Evolutionary conservation across 2,329 filamentous ascomycete genomes (phyloP).

Genomic region (Dactylellina leptospora): DNA sequence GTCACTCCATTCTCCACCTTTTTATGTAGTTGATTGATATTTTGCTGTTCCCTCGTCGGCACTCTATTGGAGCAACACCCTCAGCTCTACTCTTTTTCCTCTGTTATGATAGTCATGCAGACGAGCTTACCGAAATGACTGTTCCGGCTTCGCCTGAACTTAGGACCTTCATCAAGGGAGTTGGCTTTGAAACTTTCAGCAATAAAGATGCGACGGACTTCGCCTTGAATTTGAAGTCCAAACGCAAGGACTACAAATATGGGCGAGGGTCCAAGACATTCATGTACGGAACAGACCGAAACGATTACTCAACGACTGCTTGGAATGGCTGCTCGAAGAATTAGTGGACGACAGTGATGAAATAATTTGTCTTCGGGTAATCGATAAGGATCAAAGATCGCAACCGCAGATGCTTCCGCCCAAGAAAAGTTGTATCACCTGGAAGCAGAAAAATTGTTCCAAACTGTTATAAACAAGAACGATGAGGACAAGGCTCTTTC

Average conservation of each 20-base stretch:
- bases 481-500: conserved; percentile 83
- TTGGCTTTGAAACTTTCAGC: conserved; percentile 78
- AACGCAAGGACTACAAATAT: conserved; percentile 84
- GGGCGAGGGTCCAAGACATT: conserved; percentile 85
- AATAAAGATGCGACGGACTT: conserved; percentile 73
- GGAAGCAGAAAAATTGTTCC: conserved; percentile 77
- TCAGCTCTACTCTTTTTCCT: no score
- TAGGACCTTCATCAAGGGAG: conserved; percentile 72
- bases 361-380: conserved; percentile 86
- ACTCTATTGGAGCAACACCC: no score
- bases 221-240: conserved; percentile 82
- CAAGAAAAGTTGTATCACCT: conserved; percentile 76
- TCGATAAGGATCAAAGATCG: conserved; percentile 81
- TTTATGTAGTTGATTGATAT: conserved; percentile 17
- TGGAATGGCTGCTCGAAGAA: conserved; percentile 92
- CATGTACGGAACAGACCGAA: conserved; percentile 88
- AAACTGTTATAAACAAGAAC: conserved; percentile 81
- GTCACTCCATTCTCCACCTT: no score
- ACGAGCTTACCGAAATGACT: conserved; percentile 44
- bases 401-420: conserved; percentile 67
- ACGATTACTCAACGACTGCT: conserved; percentile 90
- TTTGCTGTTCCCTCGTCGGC: conserved; percentile 1
- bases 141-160: conserved; percentile 46
- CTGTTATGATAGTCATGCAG: no score
- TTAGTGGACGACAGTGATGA: conserved; percentile 93